Conservation (phyloP, 1,284 basidiomycete species). For the Tilletia indica region DNA sequence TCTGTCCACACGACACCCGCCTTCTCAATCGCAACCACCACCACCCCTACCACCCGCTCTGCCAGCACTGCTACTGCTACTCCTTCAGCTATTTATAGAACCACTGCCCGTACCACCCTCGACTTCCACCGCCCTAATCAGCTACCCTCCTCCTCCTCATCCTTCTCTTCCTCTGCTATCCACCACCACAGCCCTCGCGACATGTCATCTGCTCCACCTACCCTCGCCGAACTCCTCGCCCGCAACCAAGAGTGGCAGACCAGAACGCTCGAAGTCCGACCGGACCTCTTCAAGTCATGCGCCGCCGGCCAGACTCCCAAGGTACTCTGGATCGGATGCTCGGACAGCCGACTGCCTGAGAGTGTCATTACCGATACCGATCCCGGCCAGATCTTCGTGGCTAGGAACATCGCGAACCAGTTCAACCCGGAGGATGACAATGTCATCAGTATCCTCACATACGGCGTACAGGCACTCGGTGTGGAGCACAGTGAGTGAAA, state of each 20-base stretch:
- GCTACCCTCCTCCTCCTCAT: not conserved
- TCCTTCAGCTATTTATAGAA: no score
- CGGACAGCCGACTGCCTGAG: slow-evolving; percentile 60
- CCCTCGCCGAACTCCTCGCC: slow-evolving; percentile 4
- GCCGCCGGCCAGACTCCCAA: slow-evolving; percentile 72
- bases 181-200: not conserved
- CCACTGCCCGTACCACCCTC: no score
- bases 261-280: slow-evolving; percentile 56
- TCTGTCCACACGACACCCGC: no score
- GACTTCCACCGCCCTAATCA: not conserved
- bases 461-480: slow-evolving; percentile 74
- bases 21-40: not conserved
- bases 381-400: slow-evolving; percentile 53
- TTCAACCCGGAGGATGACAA: slow-evolving; percentile 76
- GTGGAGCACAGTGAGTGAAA: slow-evolving; percentile 79
- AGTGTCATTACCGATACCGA: slow-evolving; percentile 44
- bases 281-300: slow-evolving; percentile 66
- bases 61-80: not conserved
- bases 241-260: slow-evolving; percentile 42
- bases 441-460: slow-evolving; percentile 74
- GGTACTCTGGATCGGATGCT: slow-evolving; percentile 68
- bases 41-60: not conserved
- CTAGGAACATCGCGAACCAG: slow-evolving; percentile 58
- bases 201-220: not conserved
- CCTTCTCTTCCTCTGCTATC: not conserved